These are phyloP conservation scores for Zalerion maritima DNA, from an alignment of 495 filamentous ascomycete species.

Conservation along the genomic window DNA sequence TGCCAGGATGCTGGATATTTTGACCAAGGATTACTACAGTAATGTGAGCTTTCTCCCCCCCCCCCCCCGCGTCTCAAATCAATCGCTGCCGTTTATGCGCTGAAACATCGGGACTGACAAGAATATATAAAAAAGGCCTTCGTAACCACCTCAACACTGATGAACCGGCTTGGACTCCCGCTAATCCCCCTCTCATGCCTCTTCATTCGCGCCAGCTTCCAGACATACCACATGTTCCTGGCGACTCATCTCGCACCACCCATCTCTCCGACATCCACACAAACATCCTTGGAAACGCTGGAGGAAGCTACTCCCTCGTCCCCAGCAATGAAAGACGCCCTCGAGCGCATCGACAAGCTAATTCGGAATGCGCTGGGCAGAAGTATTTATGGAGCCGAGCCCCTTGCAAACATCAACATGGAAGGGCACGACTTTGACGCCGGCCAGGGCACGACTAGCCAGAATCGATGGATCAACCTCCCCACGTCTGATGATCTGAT, in stretches of 20 bases:
- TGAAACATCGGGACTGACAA: conserved; percentile 1
- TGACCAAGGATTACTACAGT: conserved; percentile 95
- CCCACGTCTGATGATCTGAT: conserved; percentile 48
- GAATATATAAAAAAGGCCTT: conserved; percentile 51
- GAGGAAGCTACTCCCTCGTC: conserved; percentile 39
- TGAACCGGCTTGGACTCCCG: conserved; percentile 77
- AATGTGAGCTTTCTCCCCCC: conserved; percentile 37
- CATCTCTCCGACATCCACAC: conserved; percentile 52
- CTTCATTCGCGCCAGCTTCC: conserved; percentile 85
- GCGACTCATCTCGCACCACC: conserved; percentile 67
- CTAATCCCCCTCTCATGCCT: conserved; percentile 87
- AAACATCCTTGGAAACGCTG: conserved; percentile 42
- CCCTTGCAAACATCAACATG: too few relatives aligned
- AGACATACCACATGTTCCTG: conserved; percentile 98
- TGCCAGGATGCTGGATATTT: conserved; percentile 71
- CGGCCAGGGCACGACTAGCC: conserved; percentile 5
- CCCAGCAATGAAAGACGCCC: conserved; percentile 53
- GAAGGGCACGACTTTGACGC: conserved; percentile 20
- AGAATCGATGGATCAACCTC: conserved; percentile 18
- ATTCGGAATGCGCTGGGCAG: conserved; percentile 57
- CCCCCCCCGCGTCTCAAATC: not conserved
- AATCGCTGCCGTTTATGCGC: too few relatives aligned
- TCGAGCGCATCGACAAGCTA: conserved; percentile 60
- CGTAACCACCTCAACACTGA: conserved; percentile 66
- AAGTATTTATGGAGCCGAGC: conserved; percentile 42